A percentile compares a stretch with the other conserved stretches of the same genome.
Conservation (phyloP, 495 filamentous ascomycete species). For the Penicillium bialowiezense region DNA sequence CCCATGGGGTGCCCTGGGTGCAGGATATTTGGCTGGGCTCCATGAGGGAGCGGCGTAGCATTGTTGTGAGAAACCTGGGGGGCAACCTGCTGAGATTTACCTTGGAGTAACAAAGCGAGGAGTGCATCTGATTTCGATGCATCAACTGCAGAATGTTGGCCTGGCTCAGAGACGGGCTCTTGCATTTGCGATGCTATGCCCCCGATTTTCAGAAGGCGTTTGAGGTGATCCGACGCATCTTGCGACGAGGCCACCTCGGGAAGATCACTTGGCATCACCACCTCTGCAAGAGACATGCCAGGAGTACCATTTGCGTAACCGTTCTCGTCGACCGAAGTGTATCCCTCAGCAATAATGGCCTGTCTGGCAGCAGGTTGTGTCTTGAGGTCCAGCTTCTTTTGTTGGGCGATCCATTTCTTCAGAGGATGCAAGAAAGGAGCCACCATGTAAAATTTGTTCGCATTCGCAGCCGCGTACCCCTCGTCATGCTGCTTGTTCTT, state of each 20-base stretch:
- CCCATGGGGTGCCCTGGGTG: slow-evolving; percentile 45
- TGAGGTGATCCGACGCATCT: slow-evolving; percentile 62
- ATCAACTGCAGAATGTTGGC: slow-evolving; percentile 18
- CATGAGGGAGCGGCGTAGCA: slow-evolving; percentile 38
- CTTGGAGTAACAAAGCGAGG: slow-evolving; percentile 53
- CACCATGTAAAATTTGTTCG: slow-evolving; percentile 96
- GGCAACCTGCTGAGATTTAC: slow-evolving; percentile 38
- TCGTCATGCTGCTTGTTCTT: slow-evolving; percentile 60
- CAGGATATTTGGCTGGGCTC: slow-evolving; percentile 3
- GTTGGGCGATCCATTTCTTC: slow-evolving; percentile 85
- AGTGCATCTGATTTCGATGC: slow-evolving; percentile 50
- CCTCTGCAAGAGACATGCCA: slow-evolving; percentile 11
- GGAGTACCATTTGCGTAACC: slow-evolving; percentile 13
- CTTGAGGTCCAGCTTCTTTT: slow-evolving; percentile 64
- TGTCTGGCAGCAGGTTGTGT: slow-evolving; percentile 20
- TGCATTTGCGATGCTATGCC: slow-evolving; percentile 21
- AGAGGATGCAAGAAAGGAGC: slow-evolving; percentile 83
- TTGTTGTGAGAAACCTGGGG: slow-evolving; percentile 34
- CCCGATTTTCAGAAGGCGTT: slow-evolving; percentile 61
- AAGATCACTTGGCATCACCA: slow-evolving; percentile 37
- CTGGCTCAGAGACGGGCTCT: slow-evolving; percentile 7
- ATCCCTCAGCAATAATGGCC: slow-evolving; percentile 26
- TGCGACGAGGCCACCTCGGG: slow-evolving; percentile 35
- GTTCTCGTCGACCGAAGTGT: slow-evolving; percentile 38
- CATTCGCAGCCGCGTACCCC: slow-evolving; percentile 52